Conservation (phyloP, 169 alveolate genomes). For the Babesia gibsoni region DNA sequence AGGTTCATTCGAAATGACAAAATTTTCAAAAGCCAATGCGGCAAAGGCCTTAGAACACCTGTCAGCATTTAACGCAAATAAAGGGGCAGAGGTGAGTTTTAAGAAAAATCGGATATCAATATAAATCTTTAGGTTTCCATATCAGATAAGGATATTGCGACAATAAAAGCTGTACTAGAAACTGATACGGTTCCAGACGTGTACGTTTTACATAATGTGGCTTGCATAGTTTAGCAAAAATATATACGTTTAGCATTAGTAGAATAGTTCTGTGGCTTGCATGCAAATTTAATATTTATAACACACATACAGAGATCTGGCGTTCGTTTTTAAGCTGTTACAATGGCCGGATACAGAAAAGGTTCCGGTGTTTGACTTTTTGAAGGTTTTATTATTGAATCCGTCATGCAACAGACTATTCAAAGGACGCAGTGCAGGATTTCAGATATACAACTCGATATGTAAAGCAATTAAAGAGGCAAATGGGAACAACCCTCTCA, state of each 20-base stretch:
- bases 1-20: conserved; percentile 35
- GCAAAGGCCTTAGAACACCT: conserved; percentile 44
- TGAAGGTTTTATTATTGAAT: conserved; percentile 23
- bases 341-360: conserved; percentile 52
- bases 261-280: background rate
- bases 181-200: background rate
- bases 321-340: conserved; percentile 42
- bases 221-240: too few relatives aligned
- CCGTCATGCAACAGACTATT: conserved; percentile 3
- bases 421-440: conserved; percentile 35
- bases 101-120: background rate
- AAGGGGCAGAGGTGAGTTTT: conserved; percentile 15
- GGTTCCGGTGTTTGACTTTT: conserved; percentile 52
- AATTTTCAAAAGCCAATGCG: conserved; percentile 26
- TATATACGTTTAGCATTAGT: background rate
- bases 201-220: too few relatives aligned
- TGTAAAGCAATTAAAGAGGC: background rate
- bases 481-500: background rate
- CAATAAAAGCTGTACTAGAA: background rate
- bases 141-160: conserved; percentile 3
- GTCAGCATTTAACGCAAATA: background rate
- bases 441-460: background rate
- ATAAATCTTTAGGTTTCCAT: background rate
- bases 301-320: conserved; percentile 9
- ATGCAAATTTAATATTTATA: background rate